These are phyloP conservation scores for Wickerhamiella parazyma DNA, from an alignment of 805 yeast species.

Conservation along the genomic window DNA sequence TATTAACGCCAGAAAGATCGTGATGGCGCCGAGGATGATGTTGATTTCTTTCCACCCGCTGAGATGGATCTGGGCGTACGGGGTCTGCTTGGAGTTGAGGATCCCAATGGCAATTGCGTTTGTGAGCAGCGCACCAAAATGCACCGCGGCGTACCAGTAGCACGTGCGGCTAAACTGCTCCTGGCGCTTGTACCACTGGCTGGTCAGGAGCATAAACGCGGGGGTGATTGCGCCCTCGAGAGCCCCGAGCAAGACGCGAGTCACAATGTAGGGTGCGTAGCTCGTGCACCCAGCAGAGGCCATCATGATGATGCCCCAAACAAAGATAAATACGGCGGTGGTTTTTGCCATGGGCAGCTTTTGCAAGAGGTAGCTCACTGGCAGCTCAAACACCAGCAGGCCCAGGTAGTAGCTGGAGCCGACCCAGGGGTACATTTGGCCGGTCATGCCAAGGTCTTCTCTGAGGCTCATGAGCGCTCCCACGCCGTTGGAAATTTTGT, in stretches of 20 bases:
- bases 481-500: conserved; percentile 38
- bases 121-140: conserved; percentile 34
- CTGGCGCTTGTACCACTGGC: conserved; percentile 40
- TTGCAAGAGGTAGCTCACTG: conserved; percentile 37
- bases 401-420: conserved; percentile 52
- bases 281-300: conserved; percentile 33
- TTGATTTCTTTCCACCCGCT: conserved; percentile 42
- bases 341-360: conserved; percentile 43
- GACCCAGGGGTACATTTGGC: conserved; percentile 33
- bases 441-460: conserved; percentile 34
- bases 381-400: conserved; percentile 42
- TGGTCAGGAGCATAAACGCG: conserved; percentile 40
- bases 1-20: conserved; percentile 28
- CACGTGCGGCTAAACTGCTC: conserved; percentile 35
- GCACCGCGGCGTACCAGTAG: conserved; percentile 32
- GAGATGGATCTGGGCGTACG: conserved; percentile 12
- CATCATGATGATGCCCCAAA: conserved; percentile 37
- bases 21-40: conserved; percentile 43
- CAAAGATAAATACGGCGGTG: conserved; percentile 29
- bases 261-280: conserved; percentile 34
- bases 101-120: conserved; percentile 36
- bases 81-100: conserved; percentile 2
- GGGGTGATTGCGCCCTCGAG: conserved; percentile 44
- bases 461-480: conserved; percentile 41
- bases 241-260: conserved; percentile 36